Percentiles rank a stretch among this genome's conserved stretches.
Evolutionary conservation across 2,329 filamentous ascomycete genomes (phyloP).

Genomic region (Trichoderma aggressivum): DNA sequence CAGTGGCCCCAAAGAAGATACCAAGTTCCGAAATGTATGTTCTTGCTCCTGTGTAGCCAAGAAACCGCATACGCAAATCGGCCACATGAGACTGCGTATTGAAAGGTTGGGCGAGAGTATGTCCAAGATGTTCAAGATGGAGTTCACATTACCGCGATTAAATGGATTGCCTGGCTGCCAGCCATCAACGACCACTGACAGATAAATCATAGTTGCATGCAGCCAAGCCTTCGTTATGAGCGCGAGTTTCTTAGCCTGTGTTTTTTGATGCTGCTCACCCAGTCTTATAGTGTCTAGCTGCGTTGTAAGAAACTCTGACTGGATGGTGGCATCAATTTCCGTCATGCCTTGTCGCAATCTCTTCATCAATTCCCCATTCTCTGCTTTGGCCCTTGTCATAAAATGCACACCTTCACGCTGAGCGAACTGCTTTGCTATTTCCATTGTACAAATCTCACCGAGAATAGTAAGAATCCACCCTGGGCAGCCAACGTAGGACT

Average conservation of each 20-base stretch:
- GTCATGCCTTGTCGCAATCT: background rate
- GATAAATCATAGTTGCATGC: background rate
- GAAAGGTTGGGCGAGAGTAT: background rate
- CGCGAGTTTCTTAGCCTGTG: background rate
- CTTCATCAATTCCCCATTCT: background rate
- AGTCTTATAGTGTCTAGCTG: background rate
- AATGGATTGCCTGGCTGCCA: background rate
- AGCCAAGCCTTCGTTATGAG: background rate
- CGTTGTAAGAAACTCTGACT: background rate
- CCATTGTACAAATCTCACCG: background rate
- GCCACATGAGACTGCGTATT: constrained; percentile 3
- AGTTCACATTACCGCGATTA: background rate
- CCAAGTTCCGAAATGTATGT: background rate
- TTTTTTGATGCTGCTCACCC: background rate
- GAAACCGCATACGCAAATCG: background rate
- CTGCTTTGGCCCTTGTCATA: background rate
- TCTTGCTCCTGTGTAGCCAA: background rate
- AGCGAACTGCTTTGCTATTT: background rate
- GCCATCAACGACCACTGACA: background rate
- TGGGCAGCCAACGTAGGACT: background rate
- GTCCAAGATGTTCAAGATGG: background rate
- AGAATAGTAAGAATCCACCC: background rate
- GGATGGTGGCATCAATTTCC: background rate
- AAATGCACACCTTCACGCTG: background rate
- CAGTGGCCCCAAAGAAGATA: background rate